Percentiles rank a stretch among this genome's conserved stretches.
phyloP scores from a whole-genome alignment of 257 asterid species.

The Gynochthodes officinalis region DNA sequence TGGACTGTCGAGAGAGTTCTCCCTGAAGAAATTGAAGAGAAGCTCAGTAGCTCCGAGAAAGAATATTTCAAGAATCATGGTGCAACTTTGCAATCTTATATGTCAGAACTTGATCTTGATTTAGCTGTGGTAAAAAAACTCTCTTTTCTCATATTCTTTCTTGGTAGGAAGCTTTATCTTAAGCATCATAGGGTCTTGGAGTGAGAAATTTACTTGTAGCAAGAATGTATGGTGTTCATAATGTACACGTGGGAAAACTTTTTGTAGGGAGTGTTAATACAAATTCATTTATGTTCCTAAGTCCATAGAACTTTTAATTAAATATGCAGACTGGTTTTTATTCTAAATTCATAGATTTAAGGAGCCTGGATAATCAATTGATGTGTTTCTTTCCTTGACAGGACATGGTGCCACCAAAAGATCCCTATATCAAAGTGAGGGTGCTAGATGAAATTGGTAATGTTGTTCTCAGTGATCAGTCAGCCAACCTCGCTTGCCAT shows the following conservation, averaged over 20 bases:
- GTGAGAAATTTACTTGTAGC: background rate
- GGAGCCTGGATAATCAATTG: constrained; percentile 4
- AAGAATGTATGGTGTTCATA: background rate
- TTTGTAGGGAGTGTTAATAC: background rate
- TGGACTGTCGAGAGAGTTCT: constrained; percentile 81
- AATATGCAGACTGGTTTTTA: background rate
- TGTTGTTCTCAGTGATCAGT: constrained; percentile 70
- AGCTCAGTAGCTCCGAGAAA: constrained; percentile 61
- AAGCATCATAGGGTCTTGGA: background rate
- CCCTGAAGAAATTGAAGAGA: constrained; percentile 82
- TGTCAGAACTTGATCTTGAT: constrained; percentile 63
- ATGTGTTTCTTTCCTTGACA: constrained; percentile 29
- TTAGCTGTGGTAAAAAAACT: constrained; percentile 67
- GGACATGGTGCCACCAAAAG: constrained; percentile 98
- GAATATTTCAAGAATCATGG: constrained; percentile 72
- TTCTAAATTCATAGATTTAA: background rate
- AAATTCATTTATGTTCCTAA: background rate
- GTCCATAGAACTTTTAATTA: background rate
- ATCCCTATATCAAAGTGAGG: constrained; percentile 91
- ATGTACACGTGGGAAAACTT: background rate
- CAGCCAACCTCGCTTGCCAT: constrained; percentile 68
- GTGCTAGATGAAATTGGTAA: constrained; percentile 86
- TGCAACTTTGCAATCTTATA: constrained; percentile 63
- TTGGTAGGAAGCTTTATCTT: background rate
- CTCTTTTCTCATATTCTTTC: constrained; percentile 12